Evolutionary conservation across 257 asterid species (phyloP).

Genomic region (Anisodus tanguticus): DNA sequence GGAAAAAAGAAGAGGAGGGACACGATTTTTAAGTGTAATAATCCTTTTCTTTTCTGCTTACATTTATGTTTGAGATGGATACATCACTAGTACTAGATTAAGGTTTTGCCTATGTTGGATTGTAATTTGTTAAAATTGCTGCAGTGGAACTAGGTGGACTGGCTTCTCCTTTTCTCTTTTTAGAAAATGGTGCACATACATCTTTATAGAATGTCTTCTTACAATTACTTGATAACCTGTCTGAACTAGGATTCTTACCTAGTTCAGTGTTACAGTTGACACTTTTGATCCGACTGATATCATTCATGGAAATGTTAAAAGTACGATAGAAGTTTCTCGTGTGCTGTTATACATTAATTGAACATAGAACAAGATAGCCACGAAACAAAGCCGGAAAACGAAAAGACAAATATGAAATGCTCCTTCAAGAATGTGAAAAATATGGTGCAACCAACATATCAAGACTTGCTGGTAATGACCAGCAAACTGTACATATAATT

Average conservation of each 20-base stretch:
- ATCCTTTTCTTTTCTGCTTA: too few species aligned
- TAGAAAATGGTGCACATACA: not conserved
- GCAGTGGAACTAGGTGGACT: too few species aligned
- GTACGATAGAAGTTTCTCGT: not conserved
- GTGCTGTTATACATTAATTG: not conserved
- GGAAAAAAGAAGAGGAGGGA: too few species aligned
- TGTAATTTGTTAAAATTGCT: too few species aligned
- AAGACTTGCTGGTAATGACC: conserved; percentile 21
- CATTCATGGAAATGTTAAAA: too few species aligned
- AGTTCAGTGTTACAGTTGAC: not conserved
- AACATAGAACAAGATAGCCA: not conserved
- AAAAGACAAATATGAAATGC: not conserved
- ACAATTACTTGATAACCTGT: not conserved
- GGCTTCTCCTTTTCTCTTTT: not conserved
- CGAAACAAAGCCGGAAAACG: not conserved
- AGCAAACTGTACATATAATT: not conserved
- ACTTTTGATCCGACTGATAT: not conserved
- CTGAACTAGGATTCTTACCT: not conserved
- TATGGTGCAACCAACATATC: not conserved
- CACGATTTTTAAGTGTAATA: too few species aligned
- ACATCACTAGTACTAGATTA: too few species aligned
- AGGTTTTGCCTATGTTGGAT: too few species aligned
- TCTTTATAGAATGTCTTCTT: not conserved
- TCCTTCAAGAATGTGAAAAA: not conserved
- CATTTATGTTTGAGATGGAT: too few species aligned